Evolutionary conservation across 225 moss, liverwort and hornwort species (phyloP), one percentile per base, ranked within the genome.

Genomic region (Pleurozium schreberi): DNA sequence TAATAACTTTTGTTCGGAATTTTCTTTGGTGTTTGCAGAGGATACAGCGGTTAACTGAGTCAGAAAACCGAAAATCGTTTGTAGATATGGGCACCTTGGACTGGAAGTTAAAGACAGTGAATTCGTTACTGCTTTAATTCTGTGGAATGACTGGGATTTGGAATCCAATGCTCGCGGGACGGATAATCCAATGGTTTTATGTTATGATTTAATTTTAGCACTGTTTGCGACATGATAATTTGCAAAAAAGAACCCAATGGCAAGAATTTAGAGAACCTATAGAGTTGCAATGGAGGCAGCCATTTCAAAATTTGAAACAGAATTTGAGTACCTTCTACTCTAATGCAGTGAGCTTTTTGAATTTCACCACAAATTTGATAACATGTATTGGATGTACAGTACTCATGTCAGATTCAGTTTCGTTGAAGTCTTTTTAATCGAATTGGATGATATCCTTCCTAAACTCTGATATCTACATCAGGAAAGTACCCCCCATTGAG

Each of bases 21-120:
- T 66, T 89, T 38, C 31, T 75, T 42, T 86, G 47, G 59, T 89
- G 71, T 43, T 76, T 85, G 92, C 93, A 93, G 93, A 89, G 91
- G 84, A 60, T 92, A 88, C 92, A 92, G 80, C 88, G 78, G 40
- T n/a, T 92, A 59, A 91, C 86, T 3, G 84, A 88, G 34, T 88
- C 84, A n/a, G 65, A 25, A 77, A 42, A 70, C 69, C 47, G 63
- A 78, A 87, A 66, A 65, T 60, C 62, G 43, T 58, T 61, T 86
- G 67, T 66, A 47, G 52, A 58, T 27, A 43, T 81, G 70, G 71
- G 59, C 61, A 76, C 50, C 85, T 85, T 90, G 85, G 77, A 85
- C 82, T 85, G 64, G 77, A 63, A 83, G 70, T 69, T 58, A 26
- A n/a, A 28, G 50, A 81, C 57, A 38, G 60, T 78, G 34, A 38